Percentiles rank a stretch among this genome's conserved stretches.
phyloP scores from a whole-genome alignment of 441 rosid species.

The Bocquillonia castaneifolia region DNA sequence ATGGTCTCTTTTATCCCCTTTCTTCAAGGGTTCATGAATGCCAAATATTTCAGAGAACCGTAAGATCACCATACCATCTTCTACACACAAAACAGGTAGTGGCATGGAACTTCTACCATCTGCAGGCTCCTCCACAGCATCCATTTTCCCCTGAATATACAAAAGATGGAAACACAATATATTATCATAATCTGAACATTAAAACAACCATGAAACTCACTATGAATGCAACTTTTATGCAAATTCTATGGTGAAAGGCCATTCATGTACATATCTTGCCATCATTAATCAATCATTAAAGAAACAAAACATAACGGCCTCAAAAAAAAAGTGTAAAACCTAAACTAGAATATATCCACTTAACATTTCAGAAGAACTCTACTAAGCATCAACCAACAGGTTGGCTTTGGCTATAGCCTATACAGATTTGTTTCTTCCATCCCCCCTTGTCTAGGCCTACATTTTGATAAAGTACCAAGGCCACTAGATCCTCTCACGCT shows the following conservation, averaged over 20 bases:
- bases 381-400: not conserved
- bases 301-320: not conserved
- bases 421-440: not conserved
- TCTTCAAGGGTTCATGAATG: slow-evolving; percentile 71
- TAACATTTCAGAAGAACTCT: not conserved
- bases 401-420: not conserved
- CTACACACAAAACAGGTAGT: slow-evolving; percentile 76
- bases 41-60: slow-evolving; percentile 96
- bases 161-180: slow-evolving; percentile 1
- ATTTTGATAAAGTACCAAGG: not conserved
- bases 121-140: slow-evolving; percentile 35
- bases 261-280: not conserved
- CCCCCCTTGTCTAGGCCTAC: not conserved
- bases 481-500: not conserved
- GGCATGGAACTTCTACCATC: slow-evolving; percentile 52
- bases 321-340: not conserved
- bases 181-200: not conserved
- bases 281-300: slow-evolving; percentile 5
- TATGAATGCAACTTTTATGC: not conserved
- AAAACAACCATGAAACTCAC: not conserved
- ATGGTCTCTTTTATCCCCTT: slow-evolving; percentile 55
- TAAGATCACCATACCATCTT: slow-evolving; percentile 80
- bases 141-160: slow-evolving; percentile 45
- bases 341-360: not conserved
- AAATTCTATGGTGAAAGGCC: not conserved